Evolutionary conservation across 805 yeast genomes (phyloP).

Genomic region (Schwanniomyces sp.): DNA sequence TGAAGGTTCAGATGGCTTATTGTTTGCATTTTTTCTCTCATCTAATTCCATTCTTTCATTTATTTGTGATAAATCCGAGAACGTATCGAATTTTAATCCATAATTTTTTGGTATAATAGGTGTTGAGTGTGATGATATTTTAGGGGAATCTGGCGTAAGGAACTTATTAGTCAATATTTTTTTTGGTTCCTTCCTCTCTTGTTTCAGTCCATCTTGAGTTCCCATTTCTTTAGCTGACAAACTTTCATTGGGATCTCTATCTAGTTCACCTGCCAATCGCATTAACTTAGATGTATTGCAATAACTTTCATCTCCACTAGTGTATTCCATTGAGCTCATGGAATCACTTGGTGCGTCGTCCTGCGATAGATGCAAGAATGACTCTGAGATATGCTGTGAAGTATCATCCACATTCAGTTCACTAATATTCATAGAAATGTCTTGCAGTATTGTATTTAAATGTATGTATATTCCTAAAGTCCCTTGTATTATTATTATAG

Average conservation of each 20-base stretch:
- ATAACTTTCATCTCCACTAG: not conserved
- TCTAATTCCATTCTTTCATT: not conserved
- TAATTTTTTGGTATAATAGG: constrained; percentile 13
- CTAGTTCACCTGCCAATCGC: constrained; percentile 15
- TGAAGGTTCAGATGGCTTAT: not conserved
- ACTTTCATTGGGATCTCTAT: constrained; percentile 2
- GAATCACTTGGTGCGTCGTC: constrained; percentile 13
- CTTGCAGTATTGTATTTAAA: not conserved
- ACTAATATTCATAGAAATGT: constrained; percentile 3
- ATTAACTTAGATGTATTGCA: constrained; percentile 9
- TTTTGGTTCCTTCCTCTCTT: not conserved
- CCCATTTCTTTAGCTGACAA: not conserved
- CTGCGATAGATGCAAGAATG: constrained; percentile 27
- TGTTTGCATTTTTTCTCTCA: not conserved
- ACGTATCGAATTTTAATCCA: not conserved
- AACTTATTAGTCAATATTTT: not conserved
- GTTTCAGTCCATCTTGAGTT: not conserved
- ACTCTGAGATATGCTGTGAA: constrained; percentile 28
- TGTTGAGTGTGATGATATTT: constrained; percentile 25
- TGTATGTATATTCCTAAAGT: not conserved
- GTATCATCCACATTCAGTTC: constrained; percentile 14
- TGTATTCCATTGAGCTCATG: constrained; percentile 3
- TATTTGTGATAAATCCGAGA: not conserved
- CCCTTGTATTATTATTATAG: not conserved
- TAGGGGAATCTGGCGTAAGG: constrained; percentile 5